phyloP scores from a whole-genome alignment of 495 filamentous ascomycete species.

The Aspergillus egyptiacus region DNA sequence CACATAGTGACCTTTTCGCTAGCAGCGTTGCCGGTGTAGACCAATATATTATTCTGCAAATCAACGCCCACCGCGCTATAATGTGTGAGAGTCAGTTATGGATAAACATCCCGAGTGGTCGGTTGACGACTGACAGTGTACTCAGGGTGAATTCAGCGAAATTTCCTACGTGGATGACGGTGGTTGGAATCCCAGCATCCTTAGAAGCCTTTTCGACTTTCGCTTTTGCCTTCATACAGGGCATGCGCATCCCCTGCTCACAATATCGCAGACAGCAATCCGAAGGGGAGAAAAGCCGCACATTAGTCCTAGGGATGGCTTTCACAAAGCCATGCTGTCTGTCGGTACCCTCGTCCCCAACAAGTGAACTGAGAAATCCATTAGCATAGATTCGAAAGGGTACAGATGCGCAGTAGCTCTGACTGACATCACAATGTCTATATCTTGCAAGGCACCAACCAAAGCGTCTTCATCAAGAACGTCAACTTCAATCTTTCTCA shows the following conservation, averaged over 20 bases:
- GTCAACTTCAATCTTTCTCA: slow-evolving; percentile 16
- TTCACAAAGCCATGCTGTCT: slow-evolving; percentile 16
- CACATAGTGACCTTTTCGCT: slow-evolving; percentile 4
- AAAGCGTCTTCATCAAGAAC: slow-evolving; percentile 14
- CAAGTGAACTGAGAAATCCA: slow-evolving; percentile 14
- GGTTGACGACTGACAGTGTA: slow-evolving; percentile 4
- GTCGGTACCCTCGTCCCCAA: slow-evolving; percentile 15
- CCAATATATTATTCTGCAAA: slow-evolving; percentile 11
- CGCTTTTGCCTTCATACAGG: slow-evolving; percentile 11
- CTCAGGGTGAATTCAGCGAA: slow-evolving; percentile 19
- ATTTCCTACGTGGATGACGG: slow-evolving; percentile 13
- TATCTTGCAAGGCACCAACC: slow-evolving; percentile 12
- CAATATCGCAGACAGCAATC: slow-evolving; percentile 15
- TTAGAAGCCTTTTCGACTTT: slow-evolving; percentile 17
- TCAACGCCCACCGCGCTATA: slow-evolving; percentile 18
- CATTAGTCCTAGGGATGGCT: slow-evolving; percentile 20
- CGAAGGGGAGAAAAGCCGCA: slow-evolving; percentile 20
- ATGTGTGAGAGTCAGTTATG: not conserved
- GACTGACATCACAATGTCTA: slow-evolving; percentile 24
- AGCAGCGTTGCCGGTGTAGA: slow-evolving; percentile 14
- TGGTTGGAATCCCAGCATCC: slow-evolving; percentile 18
- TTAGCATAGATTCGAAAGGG: not conserved
- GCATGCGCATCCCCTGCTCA: slow-evolving; percentile 15
- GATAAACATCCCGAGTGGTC: too few relatives aligned
- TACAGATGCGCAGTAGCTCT: not conserved